Percentiles rank a stretch among this genome's conserved stretches.
phyloP scores from a whole-genome alignment of 495 filamentous ascomycete species.

The Hypoxylon perforatum region DNA sequence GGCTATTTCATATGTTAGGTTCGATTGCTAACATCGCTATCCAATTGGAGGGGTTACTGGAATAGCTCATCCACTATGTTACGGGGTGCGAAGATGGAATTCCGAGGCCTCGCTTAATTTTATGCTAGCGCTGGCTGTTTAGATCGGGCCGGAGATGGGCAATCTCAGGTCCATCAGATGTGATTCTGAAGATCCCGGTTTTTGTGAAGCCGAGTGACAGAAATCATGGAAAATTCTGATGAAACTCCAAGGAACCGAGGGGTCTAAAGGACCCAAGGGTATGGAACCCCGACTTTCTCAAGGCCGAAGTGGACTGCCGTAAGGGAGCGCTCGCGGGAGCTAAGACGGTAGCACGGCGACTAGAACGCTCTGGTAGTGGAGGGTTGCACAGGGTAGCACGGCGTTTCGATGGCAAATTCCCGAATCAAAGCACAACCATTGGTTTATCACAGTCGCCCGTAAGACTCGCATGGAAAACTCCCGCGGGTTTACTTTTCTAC shows the following conservation, averaged over 20 bases:
- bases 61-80: too few species aligned
- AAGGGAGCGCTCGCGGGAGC: conserved; percentile 9
- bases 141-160: conserved; percentile 22
- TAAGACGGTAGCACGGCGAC: conserved; percentile 4
- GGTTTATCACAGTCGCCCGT: not conserved
- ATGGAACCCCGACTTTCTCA: conserved; percentile 1
- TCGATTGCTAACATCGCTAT: too few species aligned
- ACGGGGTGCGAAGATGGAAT: not conserved
- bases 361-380: too few species aligned
- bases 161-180: conserved; percentile 24
- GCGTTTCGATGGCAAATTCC: not conserved
- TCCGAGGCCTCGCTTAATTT: not conserved
- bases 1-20: too few species aligned
- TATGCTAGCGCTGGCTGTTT: not conserved
- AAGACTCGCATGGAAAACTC: not conserved
- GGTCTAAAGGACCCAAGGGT: conserved; percentile 10
- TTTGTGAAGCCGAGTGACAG: not conserved
- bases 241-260: conserved; percentile 8
- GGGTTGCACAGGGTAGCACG: too few species aligned
- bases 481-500: not conserved
- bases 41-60: too few species aligned
- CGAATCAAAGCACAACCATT: not conserved
- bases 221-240: not conserved
- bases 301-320: conserved; percentile 8
- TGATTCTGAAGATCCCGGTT: conserved; percentile 7